These are phyloP conservation scores for Chlamydomonas eustigma DNA, from an alignment of 139 green algal species.

Conservation along the genomic window DNA sequence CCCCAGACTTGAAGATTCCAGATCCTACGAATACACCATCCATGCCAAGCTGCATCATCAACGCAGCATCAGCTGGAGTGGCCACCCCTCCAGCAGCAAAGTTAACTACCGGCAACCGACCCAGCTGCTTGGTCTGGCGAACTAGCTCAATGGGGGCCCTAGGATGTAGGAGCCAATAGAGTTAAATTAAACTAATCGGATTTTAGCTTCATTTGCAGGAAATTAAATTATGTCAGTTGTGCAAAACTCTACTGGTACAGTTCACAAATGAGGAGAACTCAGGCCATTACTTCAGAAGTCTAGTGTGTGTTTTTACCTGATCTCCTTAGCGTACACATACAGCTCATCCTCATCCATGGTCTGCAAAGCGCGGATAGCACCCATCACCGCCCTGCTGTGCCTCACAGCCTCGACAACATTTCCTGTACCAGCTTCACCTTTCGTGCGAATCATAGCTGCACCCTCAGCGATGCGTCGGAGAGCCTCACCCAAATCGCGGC, in stretches of 20 bases:
- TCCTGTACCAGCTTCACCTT: conserved; percentile 96
- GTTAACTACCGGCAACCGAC: conserved; percentile 94
- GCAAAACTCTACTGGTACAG: too few relatives aligned
- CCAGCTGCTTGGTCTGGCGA: conserved; percentile 81
- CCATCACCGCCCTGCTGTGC: conserved; percentile 90
- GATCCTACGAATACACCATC: conserved; percentile 98
- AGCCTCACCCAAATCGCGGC: conserved; percentile 96
- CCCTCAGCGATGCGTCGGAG: conserved; percentile 95
- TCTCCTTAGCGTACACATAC: conserved; percentile 99
- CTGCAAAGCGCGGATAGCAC: conserved; percentile 90
- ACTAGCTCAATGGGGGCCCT: conserved; percentile 89
- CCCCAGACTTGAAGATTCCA: conserved; percentile 98
- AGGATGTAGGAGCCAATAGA: too few relatives aligned
- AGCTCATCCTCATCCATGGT: conserved; percentile 99
- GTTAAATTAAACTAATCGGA: too few relatives aligned
- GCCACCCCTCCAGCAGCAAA: conserved; percentile 98
- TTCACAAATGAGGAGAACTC: too few relatives aligned
- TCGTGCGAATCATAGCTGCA: conserved; percentile 97
- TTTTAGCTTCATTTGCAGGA: too few relatives aligned
- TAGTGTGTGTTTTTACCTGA: conserved; percentile 43
- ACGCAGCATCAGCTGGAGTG: conserved; percentile 95
- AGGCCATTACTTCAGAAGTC: too few relatives aligned
- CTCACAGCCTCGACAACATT: conserved; percentile 98
- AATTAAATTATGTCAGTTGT: too few relatives aligned
- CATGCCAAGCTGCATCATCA: conserved; percentile 99